phyloP scores from a whole-genome alignment of 768 basidiomycete genomes.

The Paxillus rubicundulus region DNA sequence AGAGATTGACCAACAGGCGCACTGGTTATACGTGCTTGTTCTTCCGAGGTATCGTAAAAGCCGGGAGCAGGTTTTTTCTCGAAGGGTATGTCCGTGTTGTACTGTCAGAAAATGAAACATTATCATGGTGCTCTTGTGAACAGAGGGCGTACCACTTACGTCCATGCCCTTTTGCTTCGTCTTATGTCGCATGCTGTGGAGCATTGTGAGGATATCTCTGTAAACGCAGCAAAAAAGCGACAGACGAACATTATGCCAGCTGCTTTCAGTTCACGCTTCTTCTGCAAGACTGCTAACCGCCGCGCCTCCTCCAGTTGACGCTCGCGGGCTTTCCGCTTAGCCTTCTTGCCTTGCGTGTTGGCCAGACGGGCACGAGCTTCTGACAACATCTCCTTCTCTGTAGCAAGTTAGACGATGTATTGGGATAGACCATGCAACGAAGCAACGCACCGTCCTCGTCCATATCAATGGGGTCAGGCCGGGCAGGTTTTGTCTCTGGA shows the following conservation, averaged over 20 bases:
- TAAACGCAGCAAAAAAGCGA: background rate
- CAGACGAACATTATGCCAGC: conserved; percentile 89
- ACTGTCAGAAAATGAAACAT: conserved; percentile 44
- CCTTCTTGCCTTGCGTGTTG: conserved; percentile 99
- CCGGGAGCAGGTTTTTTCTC: conserved; percentile 95
- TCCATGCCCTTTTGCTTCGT: conserved; percentile 98
- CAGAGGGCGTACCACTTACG: conserved; percentile 43
- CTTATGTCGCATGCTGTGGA: conserved; percentile 81
- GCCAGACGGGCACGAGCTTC: conserved; percentile 97
- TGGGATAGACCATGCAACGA: background rate
- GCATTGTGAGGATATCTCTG: conserved; percentile 3
- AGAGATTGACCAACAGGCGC: conserved; percentile 91
- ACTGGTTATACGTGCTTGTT: conserved; percentile 80
- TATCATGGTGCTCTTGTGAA: background rate
- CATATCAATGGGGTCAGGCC: conserved; percentile 99
- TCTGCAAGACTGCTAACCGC: conserved; percentile 90
- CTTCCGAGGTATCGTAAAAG: conserved; percentile 96
- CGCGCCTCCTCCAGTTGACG: conserved; percentile 96
- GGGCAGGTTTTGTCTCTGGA: conserved; percentile 96
- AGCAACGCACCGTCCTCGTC: conserved; percentile 85
- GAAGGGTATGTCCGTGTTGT: conserved; percentile 97
- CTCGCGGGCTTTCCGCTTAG: conserved; percentile 97
- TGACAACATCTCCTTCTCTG: conserved; percentile 99
- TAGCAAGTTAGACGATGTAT: conserved; percentile 3
- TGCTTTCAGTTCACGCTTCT: conserved; percentile 96